Conservation (phyloP, 1,284 basidiomycete species). For the Rhodotorula sp. region DNA sequence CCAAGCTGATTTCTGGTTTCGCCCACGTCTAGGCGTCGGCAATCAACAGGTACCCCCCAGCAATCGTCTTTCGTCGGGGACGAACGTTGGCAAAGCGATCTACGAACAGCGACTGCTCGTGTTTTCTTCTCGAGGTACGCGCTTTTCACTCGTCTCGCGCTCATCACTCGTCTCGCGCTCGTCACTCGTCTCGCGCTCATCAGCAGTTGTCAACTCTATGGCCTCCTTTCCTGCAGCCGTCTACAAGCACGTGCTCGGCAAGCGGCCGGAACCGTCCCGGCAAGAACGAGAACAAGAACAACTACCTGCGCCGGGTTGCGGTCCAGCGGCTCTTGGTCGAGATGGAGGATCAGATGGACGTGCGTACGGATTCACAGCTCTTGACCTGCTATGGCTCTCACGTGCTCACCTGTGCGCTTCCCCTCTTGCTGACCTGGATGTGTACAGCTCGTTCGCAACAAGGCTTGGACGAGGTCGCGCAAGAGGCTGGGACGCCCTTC, state of each 20-base stretch:
- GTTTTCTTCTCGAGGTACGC: conserved; percentile 82
- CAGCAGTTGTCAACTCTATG: not conserved
- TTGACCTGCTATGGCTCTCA: not conserved
- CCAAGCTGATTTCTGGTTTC: conserved; percentile 65
- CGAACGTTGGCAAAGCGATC: conserved; percentile 93
- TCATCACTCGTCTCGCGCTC: no score
- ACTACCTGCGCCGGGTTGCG: conserved; percentile 89
- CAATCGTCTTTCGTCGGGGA: conserved; percentile 99
- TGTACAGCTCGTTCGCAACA: no score
- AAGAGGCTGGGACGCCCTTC: no score
- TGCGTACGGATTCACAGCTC: not conserved
- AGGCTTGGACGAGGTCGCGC: no score
- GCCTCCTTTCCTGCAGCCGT: conserved; percentile 54
- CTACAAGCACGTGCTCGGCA: conserved; percentile 88
- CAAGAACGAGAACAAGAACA: conserved; percentile 91
- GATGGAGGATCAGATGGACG: conserved; percentile 82
- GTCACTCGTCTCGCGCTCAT: no score
- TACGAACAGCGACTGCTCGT: conserved; percentile 92
- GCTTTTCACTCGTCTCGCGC: no score
- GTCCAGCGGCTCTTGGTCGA: conserved; percentile 91
- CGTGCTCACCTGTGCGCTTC: not conserved
- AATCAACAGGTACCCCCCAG: conserved; percentile 77
- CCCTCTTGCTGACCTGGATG: no score
- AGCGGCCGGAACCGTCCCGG: conserved; percentile 78
- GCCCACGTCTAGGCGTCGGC: conserved; percentile 89